These are phyloP conservation scores for Teunomyces cretensis DNA, from an alignment of 805 yeast species.

Conservation along the genomic window DNA sequence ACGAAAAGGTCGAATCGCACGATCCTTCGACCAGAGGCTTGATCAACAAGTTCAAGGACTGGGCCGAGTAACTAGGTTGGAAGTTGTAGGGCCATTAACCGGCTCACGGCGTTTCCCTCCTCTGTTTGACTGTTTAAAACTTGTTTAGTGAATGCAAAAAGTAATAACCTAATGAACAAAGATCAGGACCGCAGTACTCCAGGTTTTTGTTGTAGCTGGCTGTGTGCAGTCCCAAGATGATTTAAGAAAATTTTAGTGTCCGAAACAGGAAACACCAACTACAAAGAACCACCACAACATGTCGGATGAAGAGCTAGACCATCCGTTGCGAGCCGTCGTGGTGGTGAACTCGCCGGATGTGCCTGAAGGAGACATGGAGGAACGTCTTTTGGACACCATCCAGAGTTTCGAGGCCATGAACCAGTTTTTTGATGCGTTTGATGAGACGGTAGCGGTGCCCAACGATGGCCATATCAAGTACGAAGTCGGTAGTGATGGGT, in stretches of 20 bases:
- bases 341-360: conserved; percentile 37
- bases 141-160: too few species aligned
- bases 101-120: too few species aligned
- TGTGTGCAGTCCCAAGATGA: background rate
- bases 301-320: conserved; percentile 37
- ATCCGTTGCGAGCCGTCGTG: conserved; percentile 46
- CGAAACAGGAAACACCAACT: background rate
- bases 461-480: conserved; percentile 56
- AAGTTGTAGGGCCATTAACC: conserved; percentile 8
- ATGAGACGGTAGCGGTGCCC: conserved; percentile 50
- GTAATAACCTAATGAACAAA: too few species aligned
- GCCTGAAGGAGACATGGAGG: conserved; percentile 49
- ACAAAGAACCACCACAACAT: conserved; percentile 5
- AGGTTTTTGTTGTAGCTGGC: background rate
- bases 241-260: background rate
- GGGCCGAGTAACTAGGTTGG: conserved; percentile 44
- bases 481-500: conserved; percentile 62
- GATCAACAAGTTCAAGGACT: conserved; percentile 91
- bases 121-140: too few species aligned
- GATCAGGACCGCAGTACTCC: too few species aligned
- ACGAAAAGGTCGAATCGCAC: conserved; percentile 58
- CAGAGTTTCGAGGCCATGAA: conserved; percentile 50
- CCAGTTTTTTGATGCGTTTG: conserved; percentile 52
- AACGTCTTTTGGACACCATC: conserved; percentile 44
- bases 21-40: conserved; percentile 90